Conservation (phyloP, 805 yeast species). For the Zygotorulaspora sp. region DNA sequence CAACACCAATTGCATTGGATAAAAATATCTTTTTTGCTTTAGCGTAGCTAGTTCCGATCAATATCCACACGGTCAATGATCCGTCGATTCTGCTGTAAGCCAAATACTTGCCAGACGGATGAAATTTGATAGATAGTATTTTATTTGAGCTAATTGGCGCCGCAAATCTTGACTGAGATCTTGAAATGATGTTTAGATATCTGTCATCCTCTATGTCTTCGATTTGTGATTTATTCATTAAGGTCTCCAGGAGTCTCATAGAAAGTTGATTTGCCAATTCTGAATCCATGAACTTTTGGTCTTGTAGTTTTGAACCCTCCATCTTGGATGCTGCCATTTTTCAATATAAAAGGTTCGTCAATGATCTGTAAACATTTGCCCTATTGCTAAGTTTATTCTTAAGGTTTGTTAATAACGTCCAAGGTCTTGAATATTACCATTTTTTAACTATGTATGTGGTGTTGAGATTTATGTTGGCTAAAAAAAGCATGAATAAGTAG, state of each 20-base stretch:
- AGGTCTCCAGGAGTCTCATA: conserved; percentile 4
- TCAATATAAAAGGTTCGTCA: too few species aligned
- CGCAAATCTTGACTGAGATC: conserved; percentile 24
- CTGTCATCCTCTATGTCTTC: conserved; percentile 26
- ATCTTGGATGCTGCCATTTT: neutral
- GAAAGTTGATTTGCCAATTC: conserved; percentile 9
- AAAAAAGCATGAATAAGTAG: too few species aligned
- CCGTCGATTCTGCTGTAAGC: conserved; percentile 34
- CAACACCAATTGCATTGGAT: conserved; percentile 20
- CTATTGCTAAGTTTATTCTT: too few species aligned
- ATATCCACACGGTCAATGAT: conserved; percentile 28
- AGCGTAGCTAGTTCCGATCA: conserved; percentile 11
- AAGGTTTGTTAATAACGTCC: too few species aligned
- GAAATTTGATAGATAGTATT: conserved; percentile 25
- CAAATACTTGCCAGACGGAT: conserved; percentile 25
- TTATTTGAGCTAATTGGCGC: conserved; percentile 19
- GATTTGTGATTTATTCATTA: conserved; percentile 12
- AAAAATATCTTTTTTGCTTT: conserved; percentile 14
- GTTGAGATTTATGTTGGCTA: too few species aligned
- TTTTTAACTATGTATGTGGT: too few species aligned
- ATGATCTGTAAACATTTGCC: too few species aligned
- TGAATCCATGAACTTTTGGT: conserved; percentile 6
- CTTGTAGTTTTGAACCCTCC: neutral
- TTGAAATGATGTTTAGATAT: conserved; percentile 15
- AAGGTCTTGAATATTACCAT: too few species aligned